A percentile compares a stretch with the other conserved stretches of the same genome.
Evolutionary conservation across 164 flowering plant genomes (phyloP).

Genomic region (Sedum album): DNA sequence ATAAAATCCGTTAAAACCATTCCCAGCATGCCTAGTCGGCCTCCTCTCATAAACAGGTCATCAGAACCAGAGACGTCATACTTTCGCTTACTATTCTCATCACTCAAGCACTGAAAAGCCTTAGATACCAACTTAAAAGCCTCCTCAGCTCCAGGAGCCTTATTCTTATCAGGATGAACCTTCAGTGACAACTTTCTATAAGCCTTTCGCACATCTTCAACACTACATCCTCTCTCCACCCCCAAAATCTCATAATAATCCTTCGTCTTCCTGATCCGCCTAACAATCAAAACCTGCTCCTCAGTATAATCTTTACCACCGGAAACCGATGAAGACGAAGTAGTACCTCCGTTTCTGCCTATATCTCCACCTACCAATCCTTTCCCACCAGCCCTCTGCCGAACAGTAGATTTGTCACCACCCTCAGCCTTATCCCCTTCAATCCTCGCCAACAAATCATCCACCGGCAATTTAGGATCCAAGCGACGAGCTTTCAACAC

Average conservation of each 20-base stretch:
- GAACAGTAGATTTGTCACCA: conserved; percentile 21
- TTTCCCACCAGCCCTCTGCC: conserved; percentile 28
- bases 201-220: conserved; percentile 77
- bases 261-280: conserved; percentile 64
- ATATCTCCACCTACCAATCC: conserved; percentile 12
- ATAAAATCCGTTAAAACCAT: conserved; percentile 60
- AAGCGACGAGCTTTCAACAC: conserved; percentile 69
- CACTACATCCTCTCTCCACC: conserved; percentile 52
- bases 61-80: conserved; percentile 72
- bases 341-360: not conserved
- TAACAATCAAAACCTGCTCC: conserved; percentile 65
- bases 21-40: conserved; percentile 21
- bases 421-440: conserved; percentile 16
- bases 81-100: conserved; percentile 55
- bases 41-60: conserved; percentile 45
- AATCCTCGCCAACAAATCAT: conserved; percentile 44
- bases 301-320: conserved; percentile 30
- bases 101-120: conserved; percentile 82
- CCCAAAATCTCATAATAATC: conserved; percentile 81
- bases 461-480: conserved; percentile 57
- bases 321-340: not conserved
- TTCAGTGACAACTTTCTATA: conserved; percentile 78
- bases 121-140: conserved; percentile 86
- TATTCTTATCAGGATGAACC: conserved; percentile 92
- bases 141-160: conserved; percentile 89